Base-by-base conservation (phyloP, 2,329 filamentous ascomycete genomes). In the Verticillium zaregamsianum region DNA sequence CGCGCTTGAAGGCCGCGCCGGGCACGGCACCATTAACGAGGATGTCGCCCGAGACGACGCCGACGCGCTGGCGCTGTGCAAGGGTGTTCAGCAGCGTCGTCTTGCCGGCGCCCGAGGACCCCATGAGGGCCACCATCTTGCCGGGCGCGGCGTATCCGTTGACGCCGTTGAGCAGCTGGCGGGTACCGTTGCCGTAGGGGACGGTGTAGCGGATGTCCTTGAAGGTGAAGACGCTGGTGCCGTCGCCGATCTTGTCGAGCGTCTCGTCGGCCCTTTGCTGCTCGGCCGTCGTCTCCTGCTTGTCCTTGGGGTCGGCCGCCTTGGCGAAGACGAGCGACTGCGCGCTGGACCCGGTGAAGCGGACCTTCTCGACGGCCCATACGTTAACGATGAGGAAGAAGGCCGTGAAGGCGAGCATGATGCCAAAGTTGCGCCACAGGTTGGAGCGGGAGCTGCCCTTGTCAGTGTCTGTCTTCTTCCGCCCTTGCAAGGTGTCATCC, bases 61-160 rank as follows among this genome's bases (percentile, higher is more conserved):
- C 64, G 60, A 79, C 81, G 17, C 79, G 87, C 71, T 92, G 88
- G 3, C 91, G 85, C 69, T 93, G 90, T 0, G 90, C 87, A 0
- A 86, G 72, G 0, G 90, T 92, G 73, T 95, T 93, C 20, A 96
- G 80, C 0, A 96, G 78, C 0, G 92, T 95, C 0, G 91, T 93
- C 76, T 96, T 96, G 14, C 92, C 92, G 9, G 92, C 92, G 54
- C 90, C 91, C 4, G 86, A 91, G 2, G 90, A 90, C 60, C 92
- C 92, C 81, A 95, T 91, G 1, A 96, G 78, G 0, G 92, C 92
- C 54, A 92, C 87, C 84, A 96, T 88, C 20, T 90, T 76, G 20
- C 92, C 91, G 1, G 92, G 92, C 69, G 92, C 93, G 1, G 87
- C 91, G 67, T 91, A 94, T 1, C 92, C 92, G 62, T 82, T 88